These are phyloP conservation scores for Hypoxylon sp. DNA, from an alignment of 2,329 filamentous ascomycete genomes.

Conservation along the genomic window DNA sequence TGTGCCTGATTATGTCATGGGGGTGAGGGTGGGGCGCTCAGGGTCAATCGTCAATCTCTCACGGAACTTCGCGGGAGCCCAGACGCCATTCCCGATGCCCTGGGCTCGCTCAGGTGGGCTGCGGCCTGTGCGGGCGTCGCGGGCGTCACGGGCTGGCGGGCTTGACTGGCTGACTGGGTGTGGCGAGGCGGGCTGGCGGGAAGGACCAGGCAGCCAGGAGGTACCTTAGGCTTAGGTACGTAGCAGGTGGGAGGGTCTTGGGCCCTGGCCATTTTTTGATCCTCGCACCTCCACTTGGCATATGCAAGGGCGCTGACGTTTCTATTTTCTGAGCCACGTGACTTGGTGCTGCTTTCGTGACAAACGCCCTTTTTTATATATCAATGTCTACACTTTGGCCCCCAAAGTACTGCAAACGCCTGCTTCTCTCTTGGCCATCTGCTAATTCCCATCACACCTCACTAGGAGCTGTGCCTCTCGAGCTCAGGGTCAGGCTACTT, in stretches of 20 bases:
- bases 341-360: constrained; percentile 34
- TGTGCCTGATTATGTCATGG: constrained; percentile 34
- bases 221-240: too few species aligned
- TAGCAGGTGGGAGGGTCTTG: constrained; percentile 20
- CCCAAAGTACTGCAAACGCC: too few species aligned
- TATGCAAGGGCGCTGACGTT: constrained; percentile 31
- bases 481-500: background rate
- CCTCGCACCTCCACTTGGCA: constrained; percentile 30
- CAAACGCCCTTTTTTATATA: constrained; percentile 10
- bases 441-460: constrained; percentile 2
- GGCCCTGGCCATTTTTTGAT: constrained; percentile 19
- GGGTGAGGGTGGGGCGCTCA: too few species aligned
- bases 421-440: background rate
- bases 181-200: too few species aligned
- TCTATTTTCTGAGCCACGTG: constrained; percentile 17
- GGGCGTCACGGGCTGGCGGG: too few species aligned
- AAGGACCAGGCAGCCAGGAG: too few species aligned
- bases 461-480: background rate
- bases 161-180: too few species aligned
- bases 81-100: constrained; percentile 33
- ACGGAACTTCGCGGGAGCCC: constrained; percentile 19
- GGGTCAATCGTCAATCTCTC: too few species aligned
- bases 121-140: too few species aligned
- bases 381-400: too few species aligned
- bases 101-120: too few species aligned